Conservation (phyloP, 2,329 filamentous ascomycete species). For the Ceratocystis cacaofunesta region DNA sequence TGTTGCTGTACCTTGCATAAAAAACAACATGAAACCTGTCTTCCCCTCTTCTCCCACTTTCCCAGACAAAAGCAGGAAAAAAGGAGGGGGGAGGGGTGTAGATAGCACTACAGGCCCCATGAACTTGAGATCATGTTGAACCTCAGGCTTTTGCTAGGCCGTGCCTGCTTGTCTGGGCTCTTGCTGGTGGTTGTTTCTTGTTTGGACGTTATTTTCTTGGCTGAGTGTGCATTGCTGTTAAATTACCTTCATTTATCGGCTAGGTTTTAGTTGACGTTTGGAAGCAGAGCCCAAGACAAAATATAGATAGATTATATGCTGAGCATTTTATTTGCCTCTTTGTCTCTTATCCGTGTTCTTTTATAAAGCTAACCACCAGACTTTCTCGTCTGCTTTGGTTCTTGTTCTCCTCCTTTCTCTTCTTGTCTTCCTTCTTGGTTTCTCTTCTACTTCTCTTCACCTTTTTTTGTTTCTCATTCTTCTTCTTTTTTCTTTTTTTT, state of each 20-base stretch:
- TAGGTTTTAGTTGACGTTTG: background rate
- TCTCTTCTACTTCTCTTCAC: slow-evolving; percentile 1
- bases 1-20: slow-evolving; percentile 2
- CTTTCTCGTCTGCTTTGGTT: background rate
- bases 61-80: slow-evolving; percentile 2
- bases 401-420: slow-evolving; percentile 2
- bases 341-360: background rate
- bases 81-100: background rate
- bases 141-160: background rate
- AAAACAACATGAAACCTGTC: slow-evolving; percentile 6
- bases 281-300: background rate
- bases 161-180: background rate
- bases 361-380: background rate
- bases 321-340: background rate
- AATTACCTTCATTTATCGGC: slow-evolving; percentile 15
- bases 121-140: background rate
- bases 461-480: slow-evolving; percentile 21
- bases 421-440: background rate
- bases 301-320: background rate
- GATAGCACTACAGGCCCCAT: background rate
- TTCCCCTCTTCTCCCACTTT: slow-evolving; percentile 20
- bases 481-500: slow-evolving; percentile 33
- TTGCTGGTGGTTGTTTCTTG: background rate
- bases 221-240: background rate
- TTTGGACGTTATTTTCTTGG: background rate